Percentiles rank a stretch among this genome's conserved stretches.
phyloP scores from a whole-genome alignment of 2,329 filamentous ascomycete genomes.

The Tolypocladium guangdongense region DNA sequence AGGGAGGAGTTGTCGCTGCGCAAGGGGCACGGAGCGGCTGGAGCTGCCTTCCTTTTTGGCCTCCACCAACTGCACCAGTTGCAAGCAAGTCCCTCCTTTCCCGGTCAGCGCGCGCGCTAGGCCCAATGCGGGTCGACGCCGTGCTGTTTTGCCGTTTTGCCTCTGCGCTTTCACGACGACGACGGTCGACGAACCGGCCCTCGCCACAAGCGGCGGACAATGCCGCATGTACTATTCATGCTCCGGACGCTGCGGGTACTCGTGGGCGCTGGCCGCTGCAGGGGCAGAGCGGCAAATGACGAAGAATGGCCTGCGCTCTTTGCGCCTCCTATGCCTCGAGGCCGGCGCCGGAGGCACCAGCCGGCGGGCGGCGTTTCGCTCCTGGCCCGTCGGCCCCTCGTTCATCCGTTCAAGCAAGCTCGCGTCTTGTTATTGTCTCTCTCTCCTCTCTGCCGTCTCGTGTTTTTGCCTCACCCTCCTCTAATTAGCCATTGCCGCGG shows the following conservation, averaged over 20 bases:
- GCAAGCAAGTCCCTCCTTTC: background rate
- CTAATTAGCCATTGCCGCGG: background rate
- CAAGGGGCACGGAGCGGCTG: constrained; percentile 6
- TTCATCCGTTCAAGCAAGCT: no score
- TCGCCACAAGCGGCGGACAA: background rate
- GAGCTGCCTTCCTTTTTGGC: background rate
- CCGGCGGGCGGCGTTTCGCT: background rate
- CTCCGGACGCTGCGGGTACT: background rate
- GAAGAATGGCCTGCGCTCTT: background rate
- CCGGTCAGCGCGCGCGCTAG: background rate
- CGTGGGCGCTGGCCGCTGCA: no score
- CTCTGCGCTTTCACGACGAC: background rate
- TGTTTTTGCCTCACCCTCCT: background rate
- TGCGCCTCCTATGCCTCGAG: background rate
- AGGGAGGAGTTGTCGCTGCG: background rate
- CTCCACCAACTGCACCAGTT: background rate
- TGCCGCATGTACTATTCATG: background rate
- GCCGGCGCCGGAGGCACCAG: background rate
- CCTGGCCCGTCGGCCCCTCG: background rate
- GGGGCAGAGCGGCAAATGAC: background rate
- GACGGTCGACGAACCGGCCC: background rate
- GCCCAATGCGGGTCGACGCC: background rate
- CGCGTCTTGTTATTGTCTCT: background rate
- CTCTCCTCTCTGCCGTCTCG: no score
- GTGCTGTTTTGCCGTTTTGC: background rate